These are phyloP conservation scores for Monosporascus sp. DNA, from an alignment of 2,329 filamentous ascomycete species.

Conservation along the genomic window DNA sequence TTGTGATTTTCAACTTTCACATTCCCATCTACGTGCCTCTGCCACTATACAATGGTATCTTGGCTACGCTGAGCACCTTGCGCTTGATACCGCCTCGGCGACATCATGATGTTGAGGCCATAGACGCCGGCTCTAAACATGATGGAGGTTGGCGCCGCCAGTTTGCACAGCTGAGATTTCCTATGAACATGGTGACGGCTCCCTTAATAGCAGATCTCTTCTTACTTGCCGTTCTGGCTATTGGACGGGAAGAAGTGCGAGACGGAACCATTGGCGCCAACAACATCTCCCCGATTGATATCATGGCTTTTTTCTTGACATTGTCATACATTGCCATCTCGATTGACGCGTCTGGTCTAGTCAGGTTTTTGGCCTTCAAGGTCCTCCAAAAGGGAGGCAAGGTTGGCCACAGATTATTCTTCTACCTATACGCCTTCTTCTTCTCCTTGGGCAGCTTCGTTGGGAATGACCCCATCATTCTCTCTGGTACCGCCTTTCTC, in stretches of 20 bases:
- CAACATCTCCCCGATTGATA: conserved; percentile 64
- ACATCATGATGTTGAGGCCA: neutral
- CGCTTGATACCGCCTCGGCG: conserved; percentile 49
- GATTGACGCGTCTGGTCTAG: conserved; percentile 70
- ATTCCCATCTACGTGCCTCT: conserved; percentile 58
- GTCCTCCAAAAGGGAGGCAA: conserved; percentile 64
- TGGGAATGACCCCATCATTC: conserved; percentile 70
- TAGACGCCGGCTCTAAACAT: conserved; percentile 11
- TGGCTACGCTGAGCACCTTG: conserved; percentile 35
- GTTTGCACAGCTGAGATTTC: conserved; percentile 52
- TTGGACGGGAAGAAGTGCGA: conserved; percentile 61
- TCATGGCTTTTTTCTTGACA: conserved; percentile 71
- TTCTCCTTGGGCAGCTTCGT: conserved; percentile 63
- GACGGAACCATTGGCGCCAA: conserved; percentile 63
- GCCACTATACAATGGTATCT: conserved; percentile 37
- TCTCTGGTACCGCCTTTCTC: conserved; percentile 69
- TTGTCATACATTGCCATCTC: conserved; percentile 74
- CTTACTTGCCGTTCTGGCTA: conserved; percentile 63
- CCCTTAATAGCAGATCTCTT: conserved; percentile 69
- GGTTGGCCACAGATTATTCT: conserved; percentile 63
- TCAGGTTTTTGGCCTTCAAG: conserved; percentile 65
- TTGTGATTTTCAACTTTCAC: conserved; percentile 65
- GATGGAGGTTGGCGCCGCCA: conserved; percentile 26
- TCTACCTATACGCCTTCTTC: conserved; percentile 71
- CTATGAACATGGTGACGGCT: conserved; percentile 67